Base-by-base conservation (phyloP, 495 filamentous ascomycete genomes). In the Podospora conica region DNA sequence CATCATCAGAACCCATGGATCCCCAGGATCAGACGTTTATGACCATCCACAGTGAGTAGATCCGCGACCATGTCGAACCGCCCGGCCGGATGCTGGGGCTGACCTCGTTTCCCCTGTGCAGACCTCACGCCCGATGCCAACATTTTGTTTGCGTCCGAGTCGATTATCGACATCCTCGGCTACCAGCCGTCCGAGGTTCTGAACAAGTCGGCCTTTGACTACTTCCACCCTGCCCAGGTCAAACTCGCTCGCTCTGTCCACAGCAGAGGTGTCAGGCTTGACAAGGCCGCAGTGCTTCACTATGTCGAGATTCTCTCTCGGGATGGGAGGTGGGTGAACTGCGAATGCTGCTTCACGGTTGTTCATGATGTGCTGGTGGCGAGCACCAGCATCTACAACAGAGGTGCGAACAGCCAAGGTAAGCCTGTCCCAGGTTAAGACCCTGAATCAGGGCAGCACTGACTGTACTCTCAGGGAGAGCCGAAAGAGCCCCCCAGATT, bases 331-430 rank as follows among this genome's bases (percentile, higher is more conserved):
- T 96, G 88, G 87, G 81, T 94, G 55, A 87, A 85, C 60, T 96
- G 92, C 76, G 92, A 96, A 75, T 95, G 91, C 74, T 91, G 91
- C 73, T 96, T 96, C 71, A 94, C 91, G 2, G 80, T 96, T 23
- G 92, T 94, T 31, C 90, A 93, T 74, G 88, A 94, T 80, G 90
- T 95, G 53, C 79, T 96, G 76, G 90, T 96, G 61, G 90, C 89
- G 40, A 91, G 91, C 74, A 95, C 89, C 11, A 93, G 89, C 69
- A 85, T 96, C 65, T 96, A 95, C 73, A 81, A 81, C 63, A 81
- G 80, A 64, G 90, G 88, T 27, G 78, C 81, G 65, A 88, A 84
- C 70, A 94, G 89, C 72, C 82, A 91, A 67, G 89, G 92, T 96
- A 82, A 65, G 40, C 31, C 5, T 7, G 22, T 6, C 22, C 23